Percentiles rank a stretch among this genome's conserved stretches.
Conservation (phyloP, 805 yeast species). For the Teunomyces cretensis region DNA sequence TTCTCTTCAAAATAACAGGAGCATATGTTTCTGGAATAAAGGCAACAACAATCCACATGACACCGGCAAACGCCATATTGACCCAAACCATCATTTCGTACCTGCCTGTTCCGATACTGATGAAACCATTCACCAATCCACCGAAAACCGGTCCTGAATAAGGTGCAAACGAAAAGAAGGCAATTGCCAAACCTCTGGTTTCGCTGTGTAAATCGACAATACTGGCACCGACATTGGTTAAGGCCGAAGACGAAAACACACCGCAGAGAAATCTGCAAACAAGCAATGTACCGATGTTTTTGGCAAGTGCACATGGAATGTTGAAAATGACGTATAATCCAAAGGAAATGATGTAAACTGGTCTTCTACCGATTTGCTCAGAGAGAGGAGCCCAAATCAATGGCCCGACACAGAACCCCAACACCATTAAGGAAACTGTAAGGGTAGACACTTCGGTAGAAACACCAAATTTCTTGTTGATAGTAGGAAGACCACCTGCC, state of each 20-base stretch:
- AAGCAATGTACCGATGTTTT: constrained; percentile 76
- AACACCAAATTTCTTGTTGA: constrained; percentile 66
- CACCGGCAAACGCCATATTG: constrained; percentile 88
- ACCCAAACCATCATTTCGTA: constrained; percentile 82
- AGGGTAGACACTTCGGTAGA: constrained; percentile 76
- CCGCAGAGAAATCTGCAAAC: constrained; percentile 88
- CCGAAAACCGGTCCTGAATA: constrained; percentile 92
- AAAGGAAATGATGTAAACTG: constrained; percentile 77
- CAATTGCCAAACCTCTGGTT: constrained; percentile 85
- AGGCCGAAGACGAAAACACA: constrained; percentile 78
- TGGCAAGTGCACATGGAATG: constrained; percentile 83
- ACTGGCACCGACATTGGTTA: constrained; percentile 87
- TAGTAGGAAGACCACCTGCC: constrained; percentile 77
- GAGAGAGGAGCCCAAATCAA: constrained; percentile 85
- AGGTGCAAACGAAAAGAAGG: constrained; percentile 88
- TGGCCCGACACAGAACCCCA: constrained; percentile 88
- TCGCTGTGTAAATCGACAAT: constrained; percentile 84
- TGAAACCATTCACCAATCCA: constrained; percentile 84
- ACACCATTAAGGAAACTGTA: constrained; percentile 82
- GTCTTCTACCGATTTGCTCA: constrained; percentile 82
- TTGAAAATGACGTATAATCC: constrained; percentile 75
- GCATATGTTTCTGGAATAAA: constrained; percentile 89
- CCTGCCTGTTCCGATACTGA: constrained; percentile 66
- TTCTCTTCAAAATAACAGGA: constrained; percentile 69
- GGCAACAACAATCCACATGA: constrained; percentile 66